Conservation (phyloP, 148 eudicot species). For the Diospyros kaki region DNA sequence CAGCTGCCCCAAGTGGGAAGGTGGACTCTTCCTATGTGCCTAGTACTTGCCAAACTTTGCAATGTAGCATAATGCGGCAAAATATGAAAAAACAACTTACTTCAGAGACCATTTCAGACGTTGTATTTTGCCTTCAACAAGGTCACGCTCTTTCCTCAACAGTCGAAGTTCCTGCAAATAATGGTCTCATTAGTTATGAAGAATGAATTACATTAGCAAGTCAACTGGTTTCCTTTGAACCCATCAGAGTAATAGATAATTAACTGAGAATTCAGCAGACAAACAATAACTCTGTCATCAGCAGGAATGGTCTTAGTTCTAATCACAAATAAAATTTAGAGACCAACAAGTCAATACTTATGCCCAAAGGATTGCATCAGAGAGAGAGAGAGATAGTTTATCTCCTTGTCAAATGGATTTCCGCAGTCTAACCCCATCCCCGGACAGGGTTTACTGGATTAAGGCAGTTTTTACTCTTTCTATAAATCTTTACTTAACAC, state of each 20-base stretch:
- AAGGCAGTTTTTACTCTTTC: too few relatives aligned
- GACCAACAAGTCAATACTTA: background rate
- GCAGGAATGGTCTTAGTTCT: background rate
- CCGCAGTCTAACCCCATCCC: too few relatives aligned
- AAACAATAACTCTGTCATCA: background rate
- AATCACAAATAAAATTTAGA: background rate
- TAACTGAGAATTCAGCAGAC: background rate
- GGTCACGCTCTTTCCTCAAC: conserved; percentile 74
- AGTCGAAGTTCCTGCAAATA: conserved; percentile 64
- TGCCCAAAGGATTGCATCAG: background rate
- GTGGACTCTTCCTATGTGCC: background rate
- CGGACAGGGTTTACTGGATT: too few relatives aligned
- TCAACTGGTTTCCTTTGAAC: background rate
- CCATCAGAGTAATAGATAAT: background rate
- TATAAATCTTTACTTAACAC: too few relatives aligned
- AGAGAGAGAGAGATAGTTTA: background rate
- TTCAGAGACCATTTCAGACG: conserved; percentile 80
- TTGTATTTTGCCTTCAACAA: conserved; percentile 75
- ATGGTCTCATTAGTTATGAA: background rate
- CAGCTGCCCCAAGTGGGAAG: background rate
- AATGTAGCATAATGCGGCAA: background rate
- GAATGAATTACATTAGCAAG: background rate
- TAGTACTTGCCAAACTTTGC: background rate
- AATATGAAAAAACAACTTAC: conserved; percentile 5
- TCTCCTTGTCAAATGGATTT: too few relatives aligned